Base-by-base conservation (phyloP, 441 rosid genomes). In the Bocquillonia castaneifolia region DNA sequence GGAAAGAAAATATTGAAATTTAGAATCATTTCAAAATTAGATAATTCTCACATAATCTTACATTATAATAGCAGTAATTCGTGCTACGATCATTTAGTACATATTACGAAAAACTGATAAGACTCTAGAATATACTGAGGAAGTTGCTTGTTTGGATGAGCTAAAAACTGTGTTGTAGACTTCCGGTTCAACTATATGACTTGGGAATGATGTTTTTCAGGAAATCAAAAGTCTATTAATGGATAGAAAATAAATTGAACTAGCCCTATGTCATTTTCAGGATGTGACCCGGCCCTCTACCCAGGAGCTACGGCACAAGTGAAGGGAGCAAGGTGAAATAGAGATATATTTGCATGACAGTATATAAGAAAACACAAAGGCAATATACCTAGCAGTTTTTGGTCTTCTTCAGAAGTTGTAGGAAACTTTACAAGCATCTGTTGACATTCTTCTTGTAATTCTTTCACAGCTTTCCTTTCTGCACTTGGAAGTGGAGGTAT, bases 381-480 rank as follows among this genome's bases (percentile, higher is more conserved):
- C 44, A 34, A 66, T 39, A 52, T 83, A 90, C 92, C 97, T 63
- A 90, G 77, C 51, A 85, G 55, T 77, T 85, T 77, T 76, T 86
- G 86, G 79, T 93, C 97, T 86, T 89, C 82, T 67, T 80, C 69
- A 50, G 85, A 77, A 40, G 92, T 84, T 48, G 94, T 88, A 56
- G 92, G 87, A 72, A 86, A 90, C 59, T 77, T 69, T 1, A 81
- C 79, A 63, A 93, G 90, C 84, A 88, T 86, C 79, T 77, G 74
- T 50, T 72, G 82, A 78, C 97, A 90, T 76, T 93, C 97, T 76
- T 85, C 89, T 76, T 84, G 92, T 72, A 90, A 72, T 66, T 77
- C 96, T 82, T 82, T 93, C 48, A 68, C 96, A 23, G 92, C 94
- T 85, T 79, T 93, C 72, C 80, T 85, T 75, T 90, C 97, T 9